Base-by-base conservation (phyloP, 352 stramenopile genomes). In the Globisporangium iwayamae region DNA sequence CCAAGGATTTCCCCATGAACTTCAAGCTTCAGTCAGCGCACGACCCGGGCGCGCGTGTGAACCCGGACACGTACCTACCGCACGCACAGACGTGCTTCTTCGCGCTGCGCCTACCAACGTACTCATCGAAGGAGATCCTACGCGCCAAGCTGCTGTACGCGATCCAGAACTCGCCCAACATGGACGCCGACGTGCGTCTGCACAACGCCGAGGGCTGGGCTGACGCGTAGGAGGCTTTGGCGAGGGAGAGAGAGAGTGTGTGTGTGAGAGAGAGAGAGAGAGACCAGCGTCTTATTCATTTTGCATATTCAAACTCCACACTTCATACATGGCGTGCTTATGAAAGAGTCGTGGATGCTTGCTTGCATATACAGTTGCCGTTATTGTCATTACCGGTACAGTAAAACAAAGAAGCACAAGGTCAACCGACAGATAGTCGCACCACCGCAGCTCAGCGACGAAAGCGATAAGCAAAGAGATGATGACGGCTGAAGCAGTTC, bases 21-120 rank as follows among this genome's bases (percentile, higher is more conserved):
- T 98, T 98, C 66, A 97, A 97, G 70, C 77, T 98, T 55, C 87
- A 96, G 72, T 77, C 87, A 18, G 85, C 87, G 6, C 85, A 94
- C 65, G 87, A 94, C 65, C 81, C 85, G 3, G 85, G 87, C n/a
- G 75, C 84, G 32, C 77, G 81, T 39, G 73, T 75, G 18, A 73
- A 93, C 10, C 86, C 89, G 1, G 90, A 98, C 65, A 75, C 90
- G 60, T 98, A 98, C 66, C 74, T 99, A 45, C 97, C 97, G 46
- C 97, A 98, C 69, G 97, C 97, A n/a, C 98, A 98, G 67, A 99
- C 98, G 9, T 99, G 98, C 72, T 99, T 99, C 82, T 99, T 99
- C 72, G 96, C 93, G 16, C 75, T 99, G 56, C 93, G 91, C 0
- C 75, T 99, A 30, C 98, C 98, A 22, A 74, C 87, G 56, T 99